These are phyloP conservation scores for Penicillium sumatraense DNA, from an alignment of 2,329 filamentous ascomycete genomes.

Conservation along the genomic window DNA sequence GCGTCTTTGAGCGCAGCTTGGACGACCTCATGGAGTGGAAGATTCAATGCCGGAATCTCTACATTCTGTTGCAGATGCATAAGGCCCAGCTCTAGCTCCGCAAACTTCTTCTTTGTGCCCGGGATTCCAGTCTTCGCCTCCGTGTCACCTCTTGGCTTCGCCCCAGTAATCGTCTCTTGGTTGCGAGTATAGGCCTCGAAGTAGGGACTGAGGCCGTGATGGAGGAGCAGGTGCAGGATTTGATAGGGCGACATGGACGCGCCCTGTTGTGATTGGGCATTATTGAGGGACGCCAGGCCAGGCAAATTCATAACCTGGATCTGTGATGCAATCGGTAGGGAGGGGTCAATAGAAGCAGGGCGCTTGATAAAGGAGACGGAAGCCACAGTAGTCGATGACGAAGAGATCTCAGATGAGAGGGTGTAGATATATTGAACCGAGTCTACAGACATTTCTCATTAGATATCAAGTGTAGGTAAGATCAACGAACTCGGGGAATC, in stretches of 20 bases:
- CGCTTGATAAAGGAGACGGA: constrained; percentile 91
- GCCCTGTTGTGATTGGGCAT: constrained; percentile 70
- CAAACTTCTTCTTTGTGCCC: constrained; percentile 95
- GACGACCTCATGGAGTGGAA: constrained; percentile 87
- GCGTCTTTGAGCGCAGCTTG: constrained; percentile 84
- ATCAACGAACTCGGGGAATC: not conserved
- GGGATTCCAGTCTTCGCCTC: constrained; percentile 94
- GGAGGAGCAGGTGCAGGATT: constrained; percentile 87
- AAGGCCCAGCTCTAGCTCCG: constrained; percentile 88
- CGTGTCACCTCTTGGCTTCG: constrained; percentile 76
- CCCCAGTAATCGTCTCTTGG: constrained; percentile 68
- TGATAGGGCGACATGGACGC: constrained; percentile 83
- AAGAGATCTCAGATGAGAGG: constrained; percentile 78
- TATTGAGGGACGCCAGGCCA: constrained; percentile 73
- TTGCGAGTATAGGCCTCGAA: constrained; percentile 95
- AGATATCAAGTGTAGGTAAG: constrained; percentile 1
- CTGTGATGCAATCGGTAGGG: constrained; percentile 80
- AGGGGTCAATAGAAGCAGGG: constrained; percentile 82
- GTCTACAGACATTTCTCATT: constrained; percentile 16
- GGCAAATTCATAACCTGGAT: constrained; percentile 93
- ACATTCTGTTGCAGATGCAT: constrained; percentile 96
- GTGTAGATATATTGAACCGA: constrained; percentile 69
- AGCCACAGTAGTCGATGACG: constrained; percentile 75
- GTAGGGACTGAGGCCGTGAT: constrained; percentile 89
- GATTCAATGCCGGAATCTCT: constrained; percentile 89